Evolutionary conservation across 2,329 filamentous ascomycete species (phyloP).

Genomic region (Didymella arachidicola): DNA sequence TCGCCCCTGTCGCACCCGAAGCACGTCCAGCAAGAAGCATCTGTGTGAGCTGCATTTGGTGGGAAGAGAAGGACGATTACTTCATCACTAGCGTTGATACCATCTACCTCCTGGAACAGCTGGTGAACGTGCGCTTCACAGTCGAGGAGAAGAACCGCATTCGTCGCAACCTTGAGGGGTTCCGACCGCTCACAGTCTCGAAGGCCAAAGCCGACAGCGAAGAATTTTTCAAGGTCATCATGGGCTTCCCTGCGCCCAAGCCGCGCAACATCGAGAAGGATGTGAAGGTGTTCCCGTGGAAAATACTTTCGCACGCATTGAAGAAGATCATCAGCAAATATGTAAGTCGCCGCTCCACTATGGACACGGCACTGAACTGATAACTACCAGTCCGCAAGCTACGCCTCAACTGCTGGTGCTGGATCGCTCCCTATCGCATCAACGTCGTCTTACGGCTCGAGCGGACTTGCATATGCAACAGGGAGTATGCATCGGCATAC

Average conservation of each 20-base stretch:
- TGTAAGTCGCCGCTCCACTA: constrained; percentile 57
- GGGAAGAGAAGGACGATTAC: constrained; percentile 89
- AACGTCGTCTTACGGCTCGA: constrained; percentile 46
- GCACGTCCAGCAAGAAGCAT: constrained; percentile 84
- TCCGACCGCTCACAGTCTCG: constrained; percentile 89
- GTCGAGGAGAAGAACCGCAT: constrained; percentile 99
- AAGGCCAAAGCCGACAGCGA: constrained; percentile 93
- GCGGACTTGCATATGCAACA: constrained; percentile 57
- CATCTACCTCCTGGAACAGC: constrained; percentile 89
- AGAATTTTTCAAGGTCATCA: constrained; percentile 98
- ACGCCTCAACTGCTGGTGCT: constrained; percentile 68
- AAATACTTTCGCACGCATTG: constrained; percentile 81
- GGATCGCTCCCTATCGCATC: constrained; percentile 53
- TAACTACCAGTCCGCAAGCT: constrained; percentile 67
- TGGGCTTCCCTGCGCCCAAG: constrained; percentile 95
- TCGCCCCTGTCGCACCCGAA: constrained; percentile 78
- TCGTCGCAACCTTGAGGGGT: constrained; percentile 91
- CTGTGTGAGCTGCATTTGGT: constrained; percentile 97
- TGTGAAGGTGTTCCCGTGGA: constrained; percentile 98
- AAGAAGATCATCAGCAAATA: constrained; percentile 99
- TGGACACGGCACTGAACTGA: constrained; percentile 46
- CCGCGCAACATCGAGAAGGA: constrained; percentile 99
- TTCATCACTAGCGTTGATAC: constrained; percentile 97
- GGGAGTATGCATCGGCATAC: constrained; percentile 57
- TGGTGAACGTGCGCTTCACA: constrained; percentile 86